Conservation (phyloP, 2,329 filamentous ascomycete species). For the Fusarium tanahbumbuense region DNA sequence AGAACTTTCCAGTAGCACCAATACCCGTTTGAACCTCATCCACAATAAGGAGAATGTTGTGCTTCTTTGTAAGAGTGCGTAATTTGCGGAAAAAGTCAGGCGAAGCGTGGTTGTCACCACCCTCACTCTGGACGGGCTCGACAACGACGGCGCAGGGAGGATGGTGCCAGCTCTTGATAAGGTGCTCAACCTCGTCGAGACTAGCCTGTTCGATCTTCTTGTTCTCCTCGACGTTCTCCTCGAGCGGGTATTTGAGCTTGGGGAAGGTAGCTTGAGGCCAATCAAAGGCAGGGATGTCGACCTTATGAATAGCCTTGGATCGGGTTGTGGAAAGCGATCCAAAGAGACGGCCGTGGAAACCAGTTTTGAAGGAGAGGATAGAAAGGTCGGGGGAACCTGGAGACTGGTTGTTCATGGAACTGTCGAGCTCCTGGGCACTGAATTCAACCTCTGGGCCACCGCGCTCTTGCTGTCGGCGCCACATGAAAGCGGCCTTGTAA, state of each 20-base stretch:
- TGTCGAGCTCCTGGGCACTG: slow-evolving; percentile 78
- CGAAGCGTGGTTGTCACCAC: slow-evolving; percentile 93
- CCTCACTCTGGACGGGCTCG: slow-evolving; percentile 93
- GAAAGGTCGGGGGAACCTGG: slow-evolving; percentile 82
- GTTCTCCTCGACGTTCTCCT: slow-evolving; percentile 83
- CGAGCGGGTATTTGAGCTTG: slow-evolving; percentile 84
- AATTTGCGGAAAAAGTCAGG: slow-evolving; percentile 88
- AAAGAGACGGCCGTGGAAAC: slow-evolving; percentile 91
- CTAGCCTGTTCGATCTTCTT: slow-evolving; percentile 82
- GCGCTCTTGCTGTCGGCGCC: slow-evolving; percentile 82
- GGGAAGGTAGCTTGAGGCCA: slow-evolving; percentile 95
- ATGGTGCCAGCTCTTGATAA: slow-evolving; percentile 82
- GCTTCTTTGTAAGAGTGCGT: slow-evolving; percentile 80
- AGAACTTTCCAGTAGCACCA: slow-evolving; percentile 93
- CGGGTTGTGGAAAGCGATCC: slow-evolving; percentile 88
- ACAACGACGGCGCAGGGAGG: slow-evolving; percentile 85
- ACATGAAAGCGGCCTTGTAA: slow-evolving; percentile 97
- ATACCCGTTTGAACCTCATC: slow-evolving; percentile 96
- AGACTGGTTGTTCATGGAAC: slow-evolving; percentile 81
- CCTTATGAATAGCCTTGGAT: slow-evolving; percentile 93
- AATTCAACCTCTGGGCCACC: slow-evolving; percentile 83
- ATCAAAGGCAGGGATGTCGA: slow-evolving; percentile 94
- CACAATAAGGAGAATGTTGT: slow-evolving; percentile 86
- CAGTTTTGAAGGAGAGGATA: slow-evolving; percentile 89
- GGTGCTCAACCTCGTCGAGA: slow-evolving; percentile 83